phyloP scores from a whole-genome alignment of 116 monocot species.

The Zostera marina region DNA sequence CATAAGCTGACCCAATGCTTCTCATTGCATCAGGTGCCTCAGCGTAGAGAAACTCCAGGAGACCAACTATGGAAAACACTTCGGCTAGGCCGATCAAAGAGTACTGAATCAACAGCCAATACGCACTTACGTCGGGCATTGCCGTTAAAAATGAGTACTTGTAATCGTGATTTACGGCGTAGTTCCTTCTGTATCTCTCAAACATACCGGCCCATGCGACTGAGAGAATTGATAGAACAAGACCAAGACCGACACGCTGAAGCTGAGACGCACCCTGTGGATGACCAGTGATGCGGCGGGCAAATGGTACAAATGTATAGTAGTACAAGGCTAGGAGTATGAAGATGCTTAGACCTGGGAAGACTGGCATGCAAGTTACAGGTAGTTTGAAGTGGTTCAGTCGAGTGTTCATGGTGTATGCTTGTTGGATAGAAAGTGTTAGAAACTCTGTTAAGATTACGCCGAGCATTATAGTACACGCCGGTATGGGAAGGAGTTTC shows the following conservation, averaged over 20 bases:
- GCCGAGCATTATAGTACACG: slow-evolving; percentile 70
- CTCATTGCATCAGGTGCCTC: slow-evolving; percentile 98
- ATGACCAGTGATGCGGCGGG: slow-evolving; percentile 71
- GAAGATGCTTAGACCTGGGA: slow-evolving; percentile 73
- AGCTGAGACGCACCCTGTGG: slow-evolving; percentile 84
- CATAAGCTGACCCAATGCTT: slow-evolving; percentile 74
- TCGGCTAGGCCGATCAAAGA: slow-evolving; percentile 77
- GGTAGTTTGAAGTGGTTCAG: slow-evolving; percentile 63
- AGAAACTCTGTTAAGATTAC: slow-evolving; percentile 68
- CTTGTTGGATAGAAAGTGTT: slow-evolving; percentile 86
- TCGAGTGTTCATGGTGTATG: slow-evolving; percentile 69
- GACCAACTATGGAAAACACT: slow-evolving; percentile 72
- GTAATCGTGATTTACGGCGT: slow-evolving; percentile 48
- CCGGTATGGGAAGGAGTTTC: slow-evolving; percentile 61
- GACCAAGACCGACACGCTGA: slow-evolving; percentile 70
- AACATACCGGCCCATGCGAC: slow-evolving; percentile 62
- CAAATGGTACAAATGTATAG: slow-evolving; percentile 55
- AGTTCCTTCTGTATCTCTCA: slow-evolving; percentile 66
- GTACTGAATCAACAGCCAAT: slow-evolving; percentile 86
- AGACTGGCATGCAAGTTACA: slow-evolving; percentile 84
- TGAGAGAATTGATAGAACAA: slow-evolving; percentile 62
- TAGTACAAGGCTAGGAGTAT: slow-evolving; percentile 65
- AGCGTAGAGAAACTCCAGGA: slow-evolving; percentile 76
- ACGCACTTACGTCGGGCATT: slow-evolving; percentile 70
- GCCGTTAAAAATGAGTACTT: slow-evolving; percentile 32